Evolutionary conservation across 2,329 filamentous ascomycete genomes (phyloP).

Genomic region (Fusarium cicatricum): DNA sequence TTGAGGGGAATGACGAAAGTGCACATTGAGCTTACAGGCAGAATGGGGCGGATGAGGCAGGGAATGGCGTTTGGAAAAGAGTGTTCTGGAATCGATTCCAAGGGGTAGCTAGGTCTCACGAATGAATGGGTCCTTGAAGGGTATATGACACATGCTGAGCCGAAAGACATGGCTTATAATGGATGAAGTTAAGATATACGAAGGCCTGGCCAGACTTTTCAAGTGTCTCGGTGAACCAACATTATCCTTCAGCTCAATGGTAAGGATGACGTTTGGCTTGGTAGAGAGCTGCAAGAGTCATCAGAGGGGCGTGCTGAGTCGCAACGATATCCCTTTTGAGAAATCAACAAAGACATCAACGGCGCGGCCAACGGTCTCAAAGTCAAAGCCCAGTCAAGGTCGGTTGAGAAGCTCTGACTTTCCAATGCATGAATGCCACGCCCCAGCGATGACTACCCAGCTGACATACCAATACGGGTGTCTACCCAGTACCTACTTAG

Average conservation of each 20-base stretch:
- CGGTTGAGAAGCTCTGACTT: too few relatives aligned
- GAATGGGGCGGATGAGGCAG: constrained; percentile 5
- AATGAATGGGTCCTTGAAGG: too few relatives aligned
- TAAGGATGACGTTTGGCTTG: not conserved
- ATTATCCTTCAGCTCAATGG: not conserved
- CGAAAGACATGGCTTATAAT: too few relatives aligned
- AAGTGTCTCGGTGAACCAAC: not conserved
- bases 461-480: too few relatives aligned
- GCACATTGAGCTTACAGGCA: not conserved
- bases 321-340: constrained; percentile 20
- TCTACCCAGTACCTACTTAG: too few relatives aligned
- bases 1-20: not conserved
- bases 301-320: constrained; percentile 1
- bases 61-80: constrained; percentile 24
- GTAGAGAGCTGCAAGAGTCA: not conserved
- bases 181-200: too few relatives aligned
- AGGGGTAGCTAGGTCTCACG: not conserved
- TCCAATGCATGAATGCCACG: too few relatives aligned
- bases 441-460: too few relatives aligned
- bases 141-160: too few relatives aligned
- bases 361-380: not conserved
- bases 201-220: not conserved
- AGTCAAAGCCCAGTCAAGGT: too few relatives aligned
- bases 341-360: not conserved
- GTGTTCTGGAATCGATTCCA: constrained; percentile 2